These are phyloP conservation scores for Pyrrhoderma lamaoense DNA, from an alignment of 1,284 basidiomycete species.

Conservation along the genomic window DNA sequence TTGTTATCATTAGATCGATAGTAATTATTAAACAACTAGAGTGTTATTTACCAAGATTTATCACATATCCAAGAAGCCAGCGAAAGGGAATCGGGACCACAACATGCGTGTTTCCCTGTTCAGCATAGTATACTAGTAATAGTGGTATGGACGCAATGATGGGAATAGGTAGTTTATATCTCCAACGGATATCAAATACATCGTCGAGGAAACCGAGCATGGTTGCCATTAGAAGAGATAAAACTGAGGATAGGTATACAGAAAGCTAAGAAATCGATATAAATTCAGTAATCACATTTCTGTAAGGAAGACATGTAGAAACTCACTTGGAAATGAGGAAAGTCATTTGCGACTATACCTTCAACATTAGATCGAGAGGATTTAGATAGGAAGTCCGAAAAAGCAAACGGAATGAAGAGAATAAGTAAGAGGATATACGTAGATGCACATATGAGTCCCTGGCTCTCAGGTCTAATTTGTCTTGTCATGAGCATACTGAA, in stretches of 20 bases:
- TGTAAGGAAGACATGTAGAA: neutral
- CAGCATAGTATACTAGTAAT: slow-evolving; percentile 93
- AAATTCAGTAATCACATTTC: slow-evolving; percentile 3
- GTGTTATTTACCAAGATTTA: slow-evolving; percentile 74
- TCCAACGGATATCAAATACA: slow-evolving; percentile 97
- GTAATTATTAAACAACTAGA: slow-evolving; percentile 9
- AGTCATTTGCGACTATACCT: slow-evolving; percentile 61
- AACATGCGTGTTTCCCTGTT: slow-evolving; percentile 89
- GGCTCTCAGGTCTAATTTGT: slow-evolving; percentile 76
- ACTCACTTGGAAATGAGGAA: slow-evolving; percentile 80
- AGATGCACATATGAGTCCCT: slow-evolving; percentile 85
- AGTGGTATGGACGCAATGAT: slow-evolving; percentile 93
- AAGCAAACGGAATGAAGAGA: slow-evolving; percentile 85
- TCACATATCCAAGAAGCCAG: slow-evolving; percentile 61
- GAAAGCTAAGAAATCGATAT: slow-evolving; percentile 56
- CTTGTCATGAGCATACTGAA: neutral
- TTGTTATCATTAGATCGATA: neutral
- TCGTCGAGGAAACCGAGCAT: slow-evolving; percentile 96
- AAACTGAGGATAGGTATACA: slow-evolving; percentile 86
- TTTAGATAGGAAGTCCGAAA: slow-evolving; percentile 61
- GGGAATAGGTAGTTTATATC: slow-evolving; percentile 96
- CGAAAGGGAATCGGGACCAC: slow-evolving; percentile 84
- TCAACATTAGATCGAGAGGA: slow-evolving; percentile 40
- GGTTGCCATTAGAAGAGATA: slow-evolving; percentile 88
- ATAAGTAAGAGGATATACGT: slow-evolving; percentile 84